Evolutionary conservation across 2,329 filamentous ascomycete genomes (phyloP).

Genomic region (Trichophyton mentagrophytes): DNA sequence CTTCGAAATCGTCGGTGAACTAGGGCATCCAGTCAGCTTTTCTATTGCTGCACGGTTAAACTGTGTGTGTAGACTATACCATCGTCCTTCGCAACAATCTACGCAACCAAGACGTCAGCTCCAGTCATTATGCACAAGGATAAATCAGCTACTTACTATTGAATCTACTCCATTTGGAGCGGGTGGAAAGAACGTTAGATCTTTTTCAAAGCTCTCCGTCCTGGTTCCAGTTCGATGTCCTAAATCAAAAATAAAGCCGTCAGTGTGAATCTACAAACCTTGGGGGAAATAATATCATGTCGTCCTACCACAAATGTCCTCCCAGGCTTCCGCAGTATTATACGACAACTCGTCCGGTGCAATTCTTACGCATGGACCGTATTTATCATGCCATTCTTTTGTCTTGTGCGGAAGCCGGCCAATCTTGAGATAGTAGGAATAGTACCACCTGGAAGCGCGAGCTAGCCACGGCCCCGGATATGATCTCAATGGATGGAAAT

Average conservation of each 20-base stretch:
- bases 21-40: background rate
- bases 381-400: slow-evolving; percentile 17
- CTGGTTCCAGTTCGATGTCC: background rate
- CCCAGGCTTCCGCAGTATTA: background rate
- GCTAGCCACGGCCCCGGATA: slow-evolving; percentile 20
- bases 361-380: slow-evolving; percentile 21
- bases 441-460: slow-evolving; percentile 17
- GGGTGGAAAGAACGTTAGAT: background rate
- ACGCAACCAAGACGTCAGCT: background rate
- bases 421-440: slow-evolving; percentile 8
- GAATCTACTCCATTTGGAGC: background rate
- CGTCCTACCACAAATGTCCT: background rate
- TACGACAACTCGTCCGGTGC: slow-evolving; percentile 17
- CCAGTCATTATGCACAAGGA: background rate
- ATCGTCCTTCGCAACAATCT: background rate
- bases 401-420: slow-evolving; percentile 11
- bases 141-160: background rate
- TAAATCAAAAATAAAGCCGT: background rate
- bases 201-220: background rate
- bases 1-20: background rate
- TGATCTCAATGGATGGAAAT: slow-evolving; percentile 20
- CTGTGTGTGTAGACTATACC: background rate
- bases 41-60: background rate
- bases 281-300: background rate
- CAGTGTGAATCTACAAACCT: background rate